A percentile compares a stretch with the other conserved stretches of the same genome.
Evolutionary conservation across 2,329 filamentous ascomycete genomes (phyloP).

Genomic region (Emergomyces africanus): DNA sequence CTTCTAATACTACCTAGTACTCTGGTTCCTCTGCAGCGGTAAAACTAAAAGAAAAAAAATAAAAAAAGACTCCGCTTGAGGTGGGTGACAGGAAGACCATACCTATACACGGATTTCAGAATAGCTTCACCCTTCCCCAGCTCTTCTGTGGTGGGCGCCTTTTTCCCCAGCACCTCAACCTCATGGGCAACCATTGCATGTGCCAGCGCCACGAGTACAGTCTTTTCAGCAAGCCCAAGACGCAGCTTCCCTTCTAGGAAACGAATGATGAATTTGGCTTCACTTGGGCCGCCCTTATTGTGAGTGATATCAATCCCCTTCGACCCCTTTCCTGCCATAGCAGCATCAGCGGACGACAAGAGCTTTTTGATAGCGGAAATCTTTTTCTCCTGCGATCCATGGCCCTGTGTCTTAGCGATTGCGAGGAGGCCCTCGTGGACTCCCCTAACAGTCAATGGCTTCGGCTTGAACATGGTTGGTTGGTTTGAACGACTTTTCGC

Average conservation of each 20-base stretch:
- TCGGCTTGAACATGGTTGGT: conserved; percentile 97
- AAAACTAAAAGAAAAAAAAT: too few species aligned
- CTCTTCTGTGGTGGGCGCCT: conserved; percentile 59
- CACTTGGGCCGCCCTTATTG: conserved; percentile 85
- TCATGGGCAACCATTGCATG: conserved; percentile 84
- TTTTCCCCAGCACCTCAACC: conserved; percentile 52
- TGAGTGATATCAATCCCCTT: conserved; percentile 67
- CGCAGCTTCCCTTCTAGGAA: conserved; percentile 91
- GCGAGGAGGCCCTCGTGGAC: conserved; percentile 80
- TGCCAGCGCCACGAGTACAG: conserved; percentile 76
- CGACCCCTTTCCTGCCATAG: conserved; percentile 52
- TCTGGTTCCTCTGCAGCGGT: too few species aligned
- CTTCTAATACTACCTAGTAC: too few species aligned
- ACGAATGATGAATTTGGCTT: conserved; percentile 86
- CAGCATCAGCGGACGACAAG: conserved; percentile 74
- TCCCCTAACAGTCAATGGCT: conserved; percentile 70
- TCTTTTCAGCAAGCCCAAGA: conserved; percentile 82
- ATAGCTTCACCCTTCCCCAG: conserved; percentile 72
- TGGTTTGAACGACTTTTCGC: conserved; percentile 93
- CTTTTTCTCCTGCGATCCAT: conserved; percentile 80
- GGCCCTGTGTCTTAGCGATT: conserved; percentile 76
- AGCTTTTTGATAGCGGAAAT: conserved; percentile 94
- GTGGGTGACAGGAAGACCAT: conserved; percentile 15
- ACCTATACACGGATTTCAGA: conserved; percentile 85
- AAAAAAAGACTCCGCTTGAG: background rate